Evolutionary conservation across 495 filamentous ascomycete genomes (phyloP).

Genomic region (Tuber umbilicatum): DNA sequence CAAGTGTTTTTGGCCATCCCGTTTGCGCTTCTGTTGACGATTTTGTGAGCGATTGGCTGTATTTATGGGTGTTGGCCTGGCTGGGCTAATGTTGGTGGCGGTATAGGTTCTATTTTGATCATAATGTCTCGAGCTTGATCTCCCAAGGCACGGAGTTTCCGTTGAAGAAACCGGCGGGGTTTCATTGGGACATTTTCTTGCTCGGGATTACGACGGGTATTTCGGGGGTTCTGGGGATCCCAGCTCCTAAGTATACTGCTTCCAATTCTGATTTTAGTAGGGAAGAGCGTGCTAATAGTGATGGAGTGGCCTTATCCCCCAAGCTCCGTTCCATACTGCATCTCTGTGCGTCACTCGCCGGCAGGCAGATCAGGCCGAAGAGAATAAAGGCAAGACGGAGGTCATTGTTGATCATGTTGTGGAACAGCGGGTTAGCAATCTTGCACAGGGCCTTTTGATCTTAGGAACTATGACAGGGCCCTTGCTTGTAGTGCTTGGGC

Average conservation of each 20-base stretch:
- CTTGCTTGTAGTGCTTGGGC: slow-evolving; percentile 69
- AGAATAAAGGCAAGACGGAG: slow-evolving; percentile 56
- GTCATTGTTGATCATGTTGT: slow-evolving; percentile 67
- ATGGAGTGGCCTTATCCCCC: slow-evolving; percentile 66
- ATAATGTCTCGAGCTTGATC: slow-evolving; percentile 82
- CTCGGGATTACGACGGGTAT: slow-evolving; percentile 81
- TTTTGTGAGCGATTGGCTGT: neutral
- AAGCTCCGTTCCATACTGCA: slow-evolving; percentile 89
- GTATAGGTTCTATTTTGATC: slow-evolving; percentile 70
- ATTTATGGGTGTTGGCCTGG: slow-evolving; percentile 40
- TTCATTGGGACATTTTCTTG: slow-evolving; percentile 94
- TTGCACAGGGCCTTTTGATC: slow-evolving; percentile 74
- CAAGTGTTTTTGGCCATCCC: slow-evolving; percentile 84
- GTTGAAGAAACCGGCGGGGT: slow-evolving; percentile 82
- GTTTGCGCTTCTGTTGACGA: slow-evolving; percentile 9
- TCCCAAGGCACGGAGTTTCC: slow-evolving; percentile 92
- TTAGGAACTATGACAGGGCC: slow-evolving; percentile 85
- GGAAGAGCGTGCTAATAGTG: neutral
- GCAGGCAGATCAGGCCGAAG: slow-evolving; percentile 48
- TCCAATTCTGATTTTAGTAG: neutral
- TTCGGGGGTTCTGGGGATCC: slow-evolving; percentile 76
- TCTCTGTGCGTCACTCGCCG: slow-evolving; percentile 69
- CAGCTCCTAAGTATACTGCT: slow-evolving; percentile 61
- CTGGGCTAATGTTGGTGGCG: slow-evolving; percentile 76
- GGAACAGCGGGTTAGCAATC: slow-evolving; percentile 83